A percentile compares a stretch with the other conserved stretches of the same genome.
Evolutionary conservation across 176 grass and related monocot genomes (phyloP).

Genomic region (Carex pumila): DNA sequence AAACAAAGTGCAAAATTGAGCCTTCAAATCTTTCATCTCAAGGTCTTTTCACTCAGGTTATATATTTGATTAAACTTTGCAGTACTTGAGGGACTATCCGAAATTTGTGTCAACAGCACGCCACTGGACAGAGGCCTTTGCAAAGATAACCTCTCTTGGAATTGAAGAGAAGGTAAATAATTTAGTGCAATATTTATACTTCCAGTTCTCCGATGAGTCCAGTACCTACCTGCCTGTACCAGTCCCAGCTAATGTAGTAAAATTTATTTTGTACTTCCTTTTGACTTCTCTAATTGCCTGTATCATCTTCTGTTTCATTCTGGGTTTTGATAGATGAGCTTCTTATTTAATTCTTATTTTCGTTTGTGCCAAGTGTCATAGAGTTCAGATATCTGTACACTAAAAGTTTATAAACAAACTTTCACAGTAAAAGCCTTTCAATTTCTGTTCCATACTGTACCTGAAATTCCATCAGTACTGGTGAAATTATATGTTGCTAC

Average conservation of each 20-base stretch:
- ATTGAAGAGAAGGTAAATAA: slow-evolving; percentile 87
- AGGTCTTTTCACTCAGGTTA: neutral
- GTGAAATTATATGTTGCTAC: neutral
- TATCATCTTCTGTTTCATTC: neutral
- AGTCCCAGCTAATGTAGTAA: neutral
- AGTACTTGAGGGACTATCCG: slow-evolving; percentile 64
- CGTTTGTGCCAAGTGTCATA: neutral
- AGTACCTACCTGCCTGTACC: neutral
- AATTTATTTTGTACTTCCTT: neutral
- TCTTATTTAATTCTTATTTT: neutral
- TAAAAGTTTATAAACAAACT: neutral
- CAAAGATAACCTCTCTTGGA: slow-evolving; percentile 57
- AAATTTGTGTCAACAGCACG: slow-evolving; percentile 77
- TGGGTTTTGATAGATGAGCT: neutral
- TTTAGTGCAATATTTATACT: neutral
- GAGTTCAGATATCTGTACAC: neutral
- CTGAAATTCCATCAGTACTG: neutral
- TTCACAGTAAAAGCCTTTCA: neutral
- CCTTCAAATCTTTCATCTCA: neutral
- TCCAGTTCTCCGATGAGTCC: neutral
- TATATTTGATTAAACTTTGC: slow-evolving; percentile 14
- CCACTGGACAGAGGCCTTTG: slow-evolving; percentile 94
- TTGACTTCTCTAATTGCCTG: neutral
- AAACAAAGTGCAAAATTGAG: neutral
- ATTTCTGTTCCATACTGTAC: neutral